Evolutionary conservation across 164 flowering plant species (phyloP), one percentile per base, ranked within the genome.

Genomic region (Stephania cephalantha): DNA sequence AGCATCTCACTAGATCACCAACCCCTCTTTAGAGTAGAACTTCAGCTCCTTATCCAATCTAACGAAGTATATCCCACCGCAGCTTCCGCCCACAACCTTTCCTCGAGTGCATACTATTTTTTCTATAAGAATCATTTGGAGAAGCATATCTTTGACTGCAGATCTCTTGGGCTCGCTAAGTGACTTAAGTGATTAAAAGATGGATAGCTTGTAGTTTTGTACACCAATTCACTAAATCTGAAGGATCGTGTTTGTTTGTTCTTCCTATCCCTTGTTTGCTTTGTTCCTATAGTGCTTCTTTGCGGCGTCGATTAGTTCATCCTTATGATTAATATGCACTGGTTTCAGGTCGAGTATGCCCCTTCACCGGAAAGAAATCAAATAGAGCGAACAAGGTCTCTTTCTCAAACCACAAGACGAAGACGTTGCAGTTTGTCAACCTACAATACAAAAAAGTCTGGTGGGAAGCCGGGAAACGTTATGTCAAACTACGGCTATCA

Each of bases 401-500:
- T 5, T 90, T 88, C 79, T 93, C 99, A 6, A 90, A 89, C 82
- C 94, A 93, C 88, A 93, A 90, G 88, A 96, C 99, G 5, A 92
- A 83, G 81, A 94, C 82, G 79, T 71, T 84, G 90, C 99, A 93
- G 82, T 89, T 86, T 85, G 98, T 96, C 55, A 96, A 96, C 82
- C 83, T 95, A 22, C 98, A 93, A 78, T 91, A 90, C 87, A 95
- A 95, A 87, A 90, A 82, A 81, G 74, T 93, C 7, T 95, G 99
- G 99, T 93, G 99, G 99, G 99, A 93, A 76, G 95, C 86, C 7
- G 99, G 99, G 13, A 95, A 91, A 68, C 90, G 98, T 45, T 91
- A 20, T 78, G 83, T 95, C 18, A 91, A 95, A 72, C 80, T 95
- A 58, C 83, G 97, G 1, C 76, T 92, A 65, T 95, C 99, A n/a